Base-by-base conservation (phyloP, 306 rosid genomes). In the Prunus fruticosa region DNA sequence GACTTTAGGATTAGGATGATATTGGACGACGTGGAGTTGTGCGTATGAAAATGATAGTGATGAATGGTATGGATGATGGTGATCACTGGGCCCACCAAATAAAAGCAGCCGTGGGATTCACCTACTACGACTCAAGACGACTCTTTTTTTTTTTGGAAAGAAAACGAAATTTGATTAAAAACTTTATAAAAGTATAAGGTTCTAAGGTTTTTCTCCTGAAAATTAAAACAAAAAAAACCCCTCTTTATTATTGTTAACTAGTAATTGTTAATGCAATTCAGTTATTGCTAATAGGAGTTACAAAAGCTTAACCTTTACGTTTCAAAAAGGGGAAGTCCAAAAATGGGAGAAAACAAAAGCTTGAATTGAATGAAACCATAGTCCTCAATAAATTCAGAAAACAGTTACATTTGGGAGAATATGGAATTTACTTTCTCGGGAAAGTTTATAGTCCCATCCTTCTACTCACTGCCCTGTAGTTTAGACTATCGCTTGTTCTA, bases 51-150 rank as follows among this genome's bases (percentile, higher is more conserved):
- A 5, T 32, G 79, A 60, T 47, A 75, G 70, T 68, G 71, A 64
- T 65, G 41, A 72, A 43, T 6, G 41, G 41, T 34, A 53, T 34
- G 62, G 82, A 11, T 28, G 87, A 76, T 34, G 57, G 67, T 63
- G 77, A 80, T 46, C 3, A 30, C 20, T 73, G 77, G 82, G 52
- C 49, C 87, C 80, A 70, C 23, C 18, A 63, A 72, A 34, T 67
- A 64, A 69, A 57, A 56, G 18, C 30, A 32, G 60, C 87, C 41
- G 16, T 69, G 41, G 3, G 67, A 69, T 68, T 68, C 82, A 81
- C 78, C 87, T 56, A 78, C 81, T 30, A 1, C 77, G 53, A 25
- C 15, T 14, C 13, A 10, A 38, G n/a, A 54, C 27, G 50, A 45
- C 43, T 7, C 7, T 38, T 6, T 28, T 28, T 28, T 30, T 30